Evolutionary conservation across 495 filamentous ascomycete genomes (phyloP), one percentile per base, ranked within the genome.

Genomic region (Haplographium delicatum): DNA sequence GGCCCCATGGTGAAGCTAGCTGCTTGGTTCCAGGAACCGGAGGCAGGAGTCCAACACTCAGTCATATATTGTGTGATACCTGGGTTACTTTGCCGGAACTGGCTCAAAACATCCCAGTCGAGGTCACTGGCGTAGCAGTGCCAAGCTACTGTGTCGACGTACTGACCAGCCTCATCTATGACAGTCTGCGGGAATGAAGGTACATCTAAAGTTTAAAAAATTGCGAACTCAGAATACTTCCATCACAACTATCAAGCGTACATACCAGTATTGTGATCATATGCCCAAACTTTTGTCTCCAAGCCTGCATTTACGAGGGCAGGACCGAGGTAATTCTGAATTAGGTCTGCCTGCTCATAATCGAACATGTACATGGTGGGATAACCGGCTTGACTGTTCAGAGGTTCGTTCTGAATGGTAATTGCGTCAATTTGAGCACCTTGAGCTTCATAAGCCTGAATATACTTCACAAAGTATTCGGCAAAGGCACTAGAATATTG

Each of bases 331-430:
- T 70, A 68, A 33, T 76, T 64, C 43, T 73, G 66, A 24, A 75
- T 75, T 15, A 79, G 49, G 25, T 67, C 61, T 0, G 66, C 68
- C 3, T 71, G 67, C 54, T 81, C 72, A 48, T 76, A 67, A 5
- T 69, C 73, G 31, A 62, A 65, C 49, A 79, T 63, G 53, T 73
- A 76, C 78, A 80, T 78, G 2, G 69, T 75, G 3, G 78, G 75
- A 37, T 75, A 73, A n/a, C 70, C 70, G 0, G 66, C 63, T 45
- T 75, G 68, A 49, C 65, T 74, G 59, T 79, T 76, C 28, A 81
- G 59, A 2, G 78, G 78, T 58, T 81, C 76, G 50, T 81, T 81
- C 53, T 79, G 74, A 33, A 80, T 69, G 18, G 72, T 78, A 51
- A 81, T 72, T 10, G 74, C 77, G 39, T 80, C 72, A 40, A 81